Evolutionary conservation across 2,329 filamentous ascomycete genomes (phyloP).

Genomic region (Cadophora sp.): DNA sequence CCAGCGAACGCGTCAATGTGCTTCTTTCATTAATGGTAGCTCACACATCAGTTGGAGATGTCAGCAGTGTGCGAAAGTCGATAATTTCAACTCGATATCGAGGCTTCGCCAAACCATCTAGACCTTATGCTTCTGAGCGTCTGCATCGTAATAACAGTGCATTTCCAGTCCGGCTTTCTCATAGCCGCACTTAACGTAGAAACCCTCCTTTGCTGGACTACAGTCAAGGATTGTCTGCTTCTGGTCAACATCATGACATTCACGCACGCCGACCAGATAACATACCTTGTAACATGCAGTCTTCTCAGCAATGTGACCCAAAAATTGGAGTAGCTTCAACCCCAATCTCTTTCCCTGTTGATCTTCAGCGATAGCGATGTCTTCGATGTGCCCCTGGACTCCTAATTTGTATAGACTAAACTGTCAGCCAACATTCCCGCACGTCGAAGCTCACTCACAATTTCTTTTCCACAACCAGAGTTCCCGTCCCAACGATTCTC

Average conservation of each 20-base stretch:
- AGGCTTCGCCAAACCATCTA: background rate
- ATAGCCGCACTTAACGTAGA: constrained; percentile 98
- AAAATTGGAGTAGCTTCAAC: constrained; percentile 87
- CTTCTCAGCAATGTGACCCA: constrained; percentile 85
- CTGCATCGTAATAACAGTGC: constrained; percentile 80
- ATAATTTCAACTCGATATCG: too few relatives aligned
- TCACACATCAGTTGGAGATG: too few relatives aligned
- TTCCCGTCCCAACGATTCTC: constrained; percentile 83
- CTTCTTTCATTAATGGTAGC: background rate
- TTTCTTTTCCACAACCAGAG: constrained; percentile 90
- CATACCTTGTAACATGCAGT: constrained; percentile 89
- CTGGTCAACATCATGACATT: background rate
- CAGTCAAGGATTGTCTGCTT: constrained; percentile 80
- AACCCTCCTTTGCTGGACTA: constrained; percentile 94
- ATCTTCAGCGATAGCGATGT: constrained; percentile 92
- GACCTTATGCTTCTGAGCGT: constrained; percentile 26
- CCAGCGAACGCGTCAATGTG: background rate
- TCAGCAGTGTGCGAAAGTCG: too few relatives aligned
- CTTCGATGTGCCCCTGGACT: constrained; percentile 92
- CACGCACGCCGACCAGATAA: background rate
- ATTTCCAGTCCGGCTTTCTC: constrained; percentile 91
- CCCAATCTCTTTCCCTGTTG: constrained; percentile 98
- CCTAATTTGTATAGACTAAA: constrained; percentile 78
- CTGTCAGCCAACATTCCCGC: background rate
- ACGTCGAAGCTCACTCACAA: constrained; percentile 65